Conservation (phyloP, 106 monocot genomes). For the Gastrodia elata region DNA sequence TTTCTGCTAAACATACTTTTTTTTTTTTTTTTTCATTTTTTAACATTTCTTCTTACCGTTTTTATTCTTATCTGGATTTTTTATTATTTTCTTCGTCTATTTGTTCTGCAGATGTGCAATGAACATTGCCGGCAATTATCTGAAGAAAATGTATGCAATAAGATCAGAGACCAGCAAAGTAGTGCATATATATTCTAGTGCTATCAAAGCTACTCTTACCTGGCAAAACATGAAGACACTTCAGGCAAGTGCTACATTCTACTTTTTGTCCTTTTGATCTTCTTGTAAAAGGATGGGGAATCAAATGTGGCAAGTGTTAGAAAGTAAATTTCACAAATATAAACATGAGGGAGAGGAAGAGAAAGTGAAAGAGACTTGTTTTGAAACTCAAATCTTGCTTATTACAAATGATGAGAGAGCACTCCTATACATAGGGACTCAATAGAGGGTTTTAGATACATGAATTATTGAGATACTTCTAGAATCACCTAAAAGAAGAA, state of each 20-base stretch:
- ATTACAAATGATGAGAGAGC: too few species aligned
- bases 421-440: too few species aligned
- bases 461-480: too few species aligned
- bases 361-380: background rate
- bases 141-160: conserved; percentile 60
- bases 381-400: background rate
- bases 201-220: conserved; percentile 62
- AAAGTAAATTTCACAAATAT: too few species aligned
- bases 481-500: too few species aligned
- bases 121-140: conserved; percentile 59
- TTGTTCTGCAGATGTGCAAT: conserved; percentile 58
- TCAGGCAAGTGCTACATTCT: conserved; percentile 33
- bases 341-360: too few species aligned
- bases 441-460: too few species aligned
- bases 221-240: conserved; percentile 97
- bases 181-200: conserved; percentile 89
- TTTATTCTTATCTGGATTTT: background rate
- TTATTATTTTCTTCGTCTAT: background rate
- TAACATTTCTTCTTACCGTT: background rate
- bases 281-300: too few species aligned
- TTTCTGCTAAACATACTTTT: background rate
- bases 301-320: too few species aligned
- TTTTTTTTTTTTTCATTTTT: background rate
- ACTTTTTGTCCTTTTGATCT: too few species aligned
- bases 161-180: conserved; percentile 60